Evolutionary conservation across 306 rosid species (phyloP).

Genomic region (Canavalia gladiata): DNA sequence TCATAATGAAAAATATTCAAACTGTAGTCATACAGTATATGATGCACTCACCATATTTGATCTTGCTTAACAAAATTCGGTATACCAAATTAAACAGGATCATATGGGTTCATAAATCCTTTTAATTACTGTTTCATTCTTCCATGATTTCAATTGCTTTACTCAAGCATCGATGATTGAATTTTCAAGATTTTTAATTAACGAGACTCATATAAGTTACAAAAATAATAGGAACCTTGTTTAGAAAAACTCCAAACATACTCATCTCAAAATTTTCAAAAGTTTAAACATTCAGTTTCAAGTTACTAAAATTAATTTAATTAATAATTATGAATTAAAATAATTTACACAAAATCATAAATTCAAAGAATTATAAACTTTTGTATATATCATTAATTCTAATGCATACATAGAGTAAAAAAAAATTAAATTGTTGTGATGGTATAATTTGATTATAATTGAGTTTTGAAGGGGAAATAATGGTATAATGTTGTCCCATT

Average conservation of each 20-base stretch:
- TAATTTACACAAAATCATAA: no score
- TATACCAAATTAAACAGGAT: constrained; percentile 35
- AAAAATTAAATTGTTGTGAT: not conserved
- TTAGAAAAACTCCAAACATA: not conserved
- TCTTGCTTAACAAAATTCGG: constrained; percentile 34
- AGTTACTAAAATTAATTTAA: no score
- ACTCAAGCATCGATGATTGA: not conserved
- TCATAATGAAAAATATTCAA: constrained; percentile 23
- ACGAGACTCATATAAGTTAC: not conserved
- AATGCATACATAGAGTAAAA: not conserved
- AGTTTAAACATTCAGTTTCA: no score
- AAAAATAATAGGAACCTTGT: not conserved
- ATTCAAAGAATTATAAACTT: no score
- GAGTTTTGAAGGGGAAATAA: no score
- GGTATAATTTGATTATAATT: no score
- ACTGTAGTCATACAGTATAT: constrained; percentile 9
- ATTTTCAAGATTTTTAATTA: not conserved
- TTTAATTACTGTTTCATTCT: constrained; percentile 26
- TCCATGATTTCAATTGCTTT: not conserved
- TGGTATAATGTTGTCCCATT: not conserved
- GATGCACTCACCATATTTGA: constrained; percentile 15
- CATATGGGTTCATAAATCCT: not conserved
- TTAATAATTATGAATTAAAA: no score
- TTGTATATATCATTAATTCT: no score
- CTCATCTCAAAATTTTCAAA: not conserved